A percentile compares a stretch with the other conserved stretches of the same genome.
phyloP scores from a whole-genome alignment of 176 grass and related monocot species.

The Carex parvula region DNA sequence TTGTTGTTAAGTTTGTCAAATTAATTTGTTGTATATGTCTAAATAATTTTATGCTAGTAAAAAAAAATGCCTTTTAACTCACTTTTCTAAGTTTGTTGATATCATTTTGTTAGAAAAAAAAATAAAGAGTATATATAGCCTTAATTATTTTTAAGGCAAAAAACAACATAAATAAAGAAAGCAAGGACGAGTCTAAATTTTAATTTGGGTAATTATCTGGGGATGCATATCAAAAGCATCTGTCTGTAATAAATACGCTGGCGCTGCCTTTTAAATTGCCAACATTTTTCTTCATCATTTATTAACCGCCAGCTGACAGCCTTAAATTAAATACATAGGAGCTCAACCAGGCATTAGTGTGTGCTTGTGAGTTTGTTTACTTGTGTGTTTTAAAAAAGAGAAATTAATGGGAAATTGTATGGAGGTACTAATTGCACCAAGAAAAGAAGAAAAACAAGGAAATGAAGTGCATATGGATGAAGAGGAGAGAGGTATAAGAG shows the following conservation, averaged over 20 bases:
- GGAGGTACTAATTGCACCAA: constrained; percentile 17
- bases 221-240: background rate
- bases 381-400: background rate
- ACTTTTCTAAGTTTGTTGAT: too few species aligned
- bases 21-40: too few species aligned
- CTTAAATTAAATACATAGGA: background rate
- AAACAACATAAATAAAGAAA: background rate
- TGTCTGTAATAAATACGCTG: background rate
- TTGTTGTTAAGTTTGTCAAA: too few species aligned
- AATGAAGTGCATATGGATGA: background rate
- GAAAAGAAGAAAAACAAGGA: background rate
- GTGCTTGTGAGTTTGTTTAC: background rate
- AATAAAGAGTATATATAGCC: background rate
- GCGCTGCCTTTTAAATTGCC: background rate
- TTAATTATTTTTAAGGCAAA: background rate
- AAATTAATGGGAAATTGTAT: constrained; percentile 33
- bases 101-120: too few species aligned
- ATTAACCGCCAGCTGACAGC: background rate
- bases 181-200: background rate
- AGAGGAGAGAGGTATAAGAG: constrained; percentile 8
- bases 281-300: background rate
- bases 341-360: background rate
- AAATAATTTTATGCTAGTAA: too few species aligned
- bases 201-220: background rate
- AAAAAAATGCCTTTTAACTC: too few species aligned